Evolutionary conservation across 768 basidiomycete species (phyloP), one percentile per base, ranked within the genome.

Genomic region (Tremella yokohamensis): DNA sequence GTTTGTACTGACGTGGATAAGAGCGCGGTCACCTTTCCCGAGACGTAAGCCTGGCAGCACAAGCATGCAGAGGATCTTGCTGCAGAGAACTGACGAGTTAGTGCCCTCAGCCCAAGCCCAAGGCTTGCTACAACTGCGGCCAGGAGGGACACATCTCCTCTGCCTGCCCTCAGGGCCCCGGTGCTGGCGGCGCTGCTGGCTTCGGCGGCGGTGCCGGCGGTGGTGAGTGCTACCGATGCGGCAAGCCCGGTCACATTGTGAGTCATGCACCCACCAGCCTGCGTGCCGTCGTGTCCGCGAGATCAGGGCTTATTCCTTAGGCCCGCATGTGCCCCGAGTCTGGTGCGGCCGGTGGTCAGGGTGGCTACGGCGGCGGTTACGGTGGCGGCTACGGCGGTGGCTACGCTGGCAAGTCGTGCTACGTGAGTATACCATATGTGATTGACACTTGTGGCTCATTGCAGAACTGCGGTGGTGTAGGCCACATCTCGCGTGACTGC

Each of bases 401-500:
- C 44, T 65, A 24, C 44, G 61, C 57, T 52, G 51, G 60, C 68
- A 74, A 70, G 70, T 63, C 61, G 24, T 76, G 75, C 64, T 76
- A 76, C 75, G 75, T 76, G 70, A 76, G 75, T 70, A 40, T 19
- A 16, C 44, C 42, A 4, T 45, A 4, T 34, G 6, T 6, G 4
- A 34, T 34, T 11, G 7, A 12, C 24, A n/a, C 11, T 20, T 38
- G 40, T 19, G 15, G 22, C 54, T 49, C 16, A 18, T 6, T 50
- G 22, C 56, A 76, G 75, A 74, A 69, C 67, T 78, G 77, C 60
- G 74, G 74, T 64, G 73, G 76, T 70, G 64, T 73, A 56, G 77
- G 77, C 38, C 77, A 78, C 72, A 70, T 76, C 67, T 65, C 69
- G 50, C 70, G 74, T 59, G 71, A 74, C 54, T 76, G 74, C 60